These are phyloP conservation scores for Heliocybe sulcata DNA, from an alignment of 1,284 basidiomycete species.

Conservation along the genomic window DNA sequence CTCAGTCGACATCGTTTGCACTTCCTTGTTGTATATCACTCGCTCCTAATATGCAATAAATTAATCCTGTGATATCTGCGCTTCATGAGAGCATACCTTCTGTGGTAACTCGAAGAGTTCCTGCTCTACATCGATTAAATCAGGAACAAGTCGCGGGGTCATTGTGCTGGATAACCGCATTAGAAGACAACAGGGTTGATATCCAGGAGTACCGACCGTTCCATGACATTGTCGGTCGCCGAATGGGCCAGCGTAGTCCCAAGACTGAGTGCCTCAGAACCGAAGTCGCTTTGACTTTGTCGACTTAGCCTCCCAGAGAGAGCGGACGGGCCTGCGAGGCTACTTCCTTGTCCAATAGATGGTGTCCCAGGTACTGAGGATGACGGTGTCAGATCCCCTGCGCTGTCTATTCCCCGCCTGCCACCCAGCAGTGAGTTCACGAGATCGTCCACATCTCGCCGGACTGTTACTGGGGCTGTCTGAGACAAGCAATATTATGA, in stretches of 20 bases:
- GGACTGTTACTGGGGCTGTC: slow-evolving; percentile 26
- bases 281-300: slow-evolving; percentile 45
- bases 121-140: slow-evolving; percentile 80
- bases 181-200: not conserved
- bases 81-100: slow-evolving; percentile 41
- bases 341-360: slow-evolving; percentile 28
- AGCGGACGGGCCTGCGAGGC: slow-evolving; percentile 38
- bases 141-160: slow-evolving; percentile 59
- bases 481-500: slow-evolving; percentile 5
- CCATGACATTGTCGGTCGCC: slow-evolving; percentile 57
- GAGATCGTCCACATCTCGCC: slow-evolving; percentile 63
- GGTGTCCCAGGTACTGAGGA: slow-evolving; percentile 74
- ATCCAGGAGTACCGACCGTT: slow-evolving; percentile 35
- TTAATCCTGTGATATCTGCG: not conserved
- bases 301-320: slow-evolving; percentile 57
- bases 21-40: slow-evolving; percentile 92
- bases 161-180: slow-evolving; percentile 37
- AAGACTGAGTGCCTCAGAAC: slow-evolving; percentile 40
- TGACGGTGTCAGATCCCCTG: slow-evolving; percentile 49
- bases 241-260: slow-evolving; percentile 41
- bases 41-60: slow-evolving; percentile 46
- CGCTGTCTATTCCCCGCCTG: slow-evolving; percentile 32
- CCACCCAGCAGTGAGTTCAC: slow-evolving; percentile 50
- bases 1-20: slow-evolving; percentile 77
- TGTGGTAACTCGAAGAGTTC: slow-evolving; percentile 88